Evolutionary conservation across 2,329 filamentous ascomycete genomes (phyloP).

Genomic region (Epichloe gansuensis): DNA sequence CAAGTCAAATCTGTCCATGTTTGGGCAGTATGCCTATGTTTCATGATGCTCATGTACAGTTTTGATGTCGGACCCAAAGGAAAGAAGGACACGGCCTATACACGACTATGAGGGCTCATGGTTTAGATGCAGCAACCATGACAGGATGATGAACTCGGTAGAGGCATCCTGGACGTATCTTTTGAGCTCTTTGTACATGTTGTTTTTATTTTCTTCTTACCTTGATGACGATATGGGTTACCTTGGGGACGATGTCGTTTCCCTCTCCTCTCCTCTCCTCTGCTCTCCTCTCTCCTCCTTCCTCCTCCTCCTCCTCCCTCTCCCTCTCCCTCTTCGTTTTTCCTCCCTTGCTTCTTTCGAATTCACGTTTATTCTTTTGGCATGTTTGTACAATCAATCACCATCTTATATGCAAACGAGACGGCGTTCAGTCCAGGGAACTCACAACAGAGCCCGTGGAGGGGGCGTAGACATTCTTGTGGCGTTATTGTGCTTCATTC

Average conservation of each 20-base stretch:
- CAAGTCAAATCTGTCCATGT: background rate
- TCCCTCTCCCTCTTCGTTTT: background rate
- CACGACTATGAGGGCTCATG: background rate
- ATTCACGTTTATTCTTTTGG: conserved; percentile 1
- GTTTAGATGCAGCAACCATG: background rate
- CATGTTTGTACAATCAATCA: conserved; percentile 4
- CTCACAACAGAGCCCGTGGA: background rate
- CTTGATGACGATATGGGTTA: background rate
- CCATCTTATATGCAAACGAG: background rate
- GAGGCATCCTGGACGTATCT: background rate
- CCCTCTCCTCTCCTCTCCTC: background rate
- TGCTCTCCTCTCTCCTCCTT: background rate
- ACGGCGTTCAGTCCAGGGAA: background rate
- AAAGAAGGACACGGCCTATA: background rate
- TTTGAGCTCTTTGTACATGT: background rate
- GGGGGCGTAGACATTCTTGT: background rate
- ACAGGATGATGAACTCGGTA: background rate
- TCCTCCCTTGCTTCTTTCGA: background rate
- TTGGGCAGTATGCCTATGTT: background rate
- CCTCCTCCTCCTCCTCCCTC: background rate
- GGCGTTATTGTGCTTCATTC: background rate
- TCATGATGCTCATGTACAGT: background rate
- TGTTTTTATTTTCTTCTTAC: conserved; percentile 1
- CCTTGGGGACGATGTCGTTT: too few relatives aligned
- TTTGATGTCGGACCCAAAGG: background rate